Evolutionary conservation across 116 monocot species (phyloP).

Genomic region (Iris pallida): DNA sequence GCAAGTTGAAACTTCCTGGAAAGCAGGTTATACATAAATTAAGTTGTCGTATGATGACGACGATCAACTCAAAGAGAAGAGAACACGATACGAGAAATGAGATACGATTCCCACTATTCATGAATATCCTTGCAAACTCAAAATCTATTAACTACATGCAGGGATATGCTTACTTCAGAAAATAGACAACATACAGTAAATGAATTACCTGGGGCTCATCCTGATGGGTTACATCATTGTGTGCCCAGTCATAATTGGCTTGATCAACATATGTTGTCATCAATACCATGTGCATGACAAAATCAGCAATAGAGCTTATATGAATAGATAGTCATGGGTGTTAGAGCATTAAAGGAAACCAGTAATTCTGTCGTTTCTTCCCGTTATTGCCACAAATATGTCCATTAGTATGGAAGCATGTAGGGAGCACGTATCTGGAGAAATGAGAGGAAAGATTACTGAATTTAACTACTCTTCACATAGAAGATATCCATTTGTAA

Average conservation of each 20-base stretch:
- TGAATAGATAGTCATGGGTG: no score
- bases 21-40: constrained; percentile 6
- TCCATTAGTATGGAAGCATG: no score
- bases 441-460: no score
- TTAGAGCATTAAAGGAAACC: no score
- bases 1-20: constrained; percentile 47
- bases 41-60: neutral
- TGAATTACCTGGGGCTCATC: constrained; percentile 9
- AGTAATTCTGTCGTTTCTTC: no score
- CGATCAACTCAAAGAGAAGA: no score
- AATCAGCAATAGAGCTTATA: no score
- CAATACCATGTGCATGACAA: neutral
- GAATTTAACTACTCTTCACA: no score
- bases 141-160: neutral
- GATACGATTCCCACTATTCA: neutral
- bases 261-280: constrained; percentile 23
- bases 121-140: neutral
- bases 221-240: constrained; percentile 11
- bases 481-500: no score
- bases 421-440: no score
- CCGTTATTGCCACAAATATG: no score
- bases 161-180: neutral
- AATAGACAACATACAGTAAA: neutral
- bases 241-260: constrained; percentile 9
- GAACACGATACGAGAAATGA: neutral